Base-by-base conservation (phyloP, 1,139 yeast genomes). In the Saccharomyces hybrid region DNA sequence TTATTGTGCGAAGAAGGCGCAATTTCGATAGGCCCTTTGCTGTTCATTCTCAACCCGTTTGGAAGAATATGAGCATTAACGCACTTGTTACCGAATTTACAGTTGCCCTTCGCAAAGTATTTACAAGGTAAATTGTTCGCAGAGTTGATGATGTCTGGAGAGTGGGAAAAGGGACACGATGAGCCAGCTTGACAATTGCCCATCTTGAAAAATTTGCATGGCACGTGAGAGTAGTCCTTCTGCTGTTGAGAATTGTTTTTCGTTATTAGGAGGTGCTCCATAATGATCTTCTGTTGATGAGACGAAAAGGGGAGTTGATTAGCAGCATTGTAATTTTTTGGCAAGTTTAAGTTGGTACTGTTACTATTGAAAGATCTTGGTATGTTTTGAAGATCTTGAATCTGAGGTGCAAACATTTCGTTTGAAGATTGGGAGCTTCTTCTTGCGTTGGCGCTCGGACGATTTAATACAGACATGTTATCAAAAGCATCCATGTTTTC, bases 171-270 rank as follows among this genome's bases (percentile, higher is more conserved):
- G 1, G 97, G 97, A 69, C 98, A 93, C 1, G 93, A 77, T 55
- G 75, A 76, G 11, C 98, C 98, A 1, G 98, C 98, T 71, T 90
- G 97, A 70, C 98, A 91, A 20, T 87, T 82, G 0, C 98, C 97
- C 68, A 90, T 96, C 58, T 82, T 77, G 69, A 77, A 90, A 74
- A 93, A 91, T 72, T 91, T 91, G 71, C 99, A 91, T 1, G 99
- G 98, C 42, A 91, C 98, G 71, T 91, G 99, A 53, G 95, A 61
- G 52, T 66, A 67, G 52, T 61, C 56, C 52, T 67, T 67, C 1
- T 52, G 47, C 47, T 58, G 60, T 1, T 58, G 56, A 6, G 58
- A 54, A 28, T 59, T 55, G 49, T 60, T 59, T 47, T 64, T 64
- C 13, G 69, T 65, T 50, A 64, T 60, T 53, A 63, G 47, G 51